Evolutionary conservation across 2,329 filamentous ascomycete genomes (phyloP).

Genomic region (Colletotrichum lindemuthianum): DNA sequence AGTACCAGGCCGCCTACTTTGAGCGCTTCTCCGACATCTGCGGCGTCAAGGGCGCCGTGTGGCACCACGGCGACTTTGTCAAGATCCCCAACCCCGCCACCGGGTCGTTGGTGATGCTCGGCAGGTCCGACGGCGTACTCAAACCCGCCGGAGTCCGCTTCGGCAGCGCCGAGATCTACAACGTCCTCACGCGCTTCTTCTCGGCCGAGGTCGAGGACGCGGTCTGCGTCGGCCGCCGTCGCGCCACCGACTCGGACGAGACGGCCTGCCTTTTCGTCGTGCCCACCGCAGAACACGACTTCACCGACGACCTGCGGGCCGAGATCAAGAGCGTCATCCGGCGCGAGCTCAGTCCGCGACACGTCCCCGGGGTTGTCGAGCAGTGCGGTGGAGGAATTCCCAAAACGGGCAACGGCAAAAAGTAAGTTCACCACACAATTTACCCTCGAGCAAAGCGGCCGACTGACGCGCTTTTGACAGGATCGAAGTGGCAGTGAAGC

Average conservation of each 20-base stretch:
- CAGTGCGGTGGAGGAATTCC: slow-evolving; percentile 85
- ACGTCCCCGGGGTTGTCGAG: slow-evolving; percentile 87
- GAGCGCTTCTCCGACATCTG: slow-evolving; percentile 73
- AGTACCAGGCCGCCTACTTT: slow-evolving; percentile 89
- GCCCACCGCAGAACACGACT: slow-evolving; percentile 67
- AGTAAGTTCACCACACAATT: slow-evolving; percentile 63
- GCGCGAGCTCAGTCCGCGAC: slow-evolving; percentile 84
- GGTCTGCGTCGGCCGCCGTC: slow-evolving; percentile 83
- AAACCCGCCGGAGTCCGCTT: slow-evolving; percentile 94
- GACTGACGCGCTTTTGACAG: slow-evolving; percentile 50
- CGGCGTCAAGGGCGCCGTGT: slow-evolving; percentile 61
- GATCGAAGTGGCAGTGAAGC: slow-evolving; percentile 95
- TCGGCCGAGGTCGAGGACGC: slow-evolving; percentile 82
- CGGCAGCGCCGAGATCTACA: slow-evolving; percentile 95
- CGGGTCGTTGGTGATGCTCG: slow-evolving; percentile 88
- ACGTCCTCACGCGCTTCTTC: slow-evolving; percentile 88
- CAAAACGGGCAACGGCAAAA: slow-evolving; percentile 94
- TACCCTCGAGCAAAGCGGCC: neutral
- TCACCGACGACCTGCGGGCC: slow-evolving; percentile 68
- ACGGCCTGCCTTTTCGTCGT: slow-evolving; percentile 90
- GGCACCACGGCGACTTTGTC: slow-evolving; percentile 97
- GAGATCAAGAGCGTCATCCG: slow-evolving; percentile 76
- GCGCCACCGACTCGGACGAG: slow-evolving; percentile 79
- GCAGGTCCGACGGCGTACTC: slow-evolving; percentile 89
- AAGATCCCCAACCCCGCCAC: slow-evolving; percentile 72